Base-by-base conservation (phyloP, 352 stramenopile genomes). In the Albugo laibachii region DNA sequence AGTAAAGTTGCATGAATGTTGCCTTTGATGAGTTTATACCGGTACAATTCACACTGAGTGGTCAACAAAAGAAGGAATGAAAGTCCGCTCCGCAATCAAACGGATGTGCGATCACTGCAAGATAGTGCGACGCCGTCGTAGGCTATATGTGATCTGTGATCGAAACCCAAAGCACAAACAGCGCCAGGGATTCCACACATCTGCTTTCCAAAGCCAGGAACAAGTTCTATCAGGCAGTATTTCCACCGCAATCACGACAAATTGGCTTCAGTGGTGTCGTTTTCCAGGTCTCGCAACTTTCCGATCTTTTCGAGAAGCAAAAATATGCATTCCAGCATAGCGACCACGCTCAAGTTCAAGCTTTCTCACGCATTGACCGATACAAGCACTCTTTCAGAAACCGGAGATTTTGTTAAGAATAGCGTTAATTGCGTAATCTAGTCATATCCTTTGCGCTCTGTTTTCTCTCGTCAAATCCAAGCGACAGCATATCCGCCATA, bases 91-190 rank as follows among this genome's bases (percentile, higher is more conserved):
- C 56, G 85, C 78, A 46, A 75, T 95, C 34, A 91, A 91, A 72
- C 72, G 74, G 59, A 89, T 93, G 63, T 95, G 83, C 75, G 78
- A 92, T 50, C 63, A 76, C 61, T 95, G 83, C 78, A 89, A 92
- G 68, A 65, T 94, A 53, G 82, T 94, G 36, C 71, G 75, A 52
- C 78, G 83, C 56, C 67, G 76, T 53, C 60, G 59, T 54, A 87
- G 85, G 63, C 69, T 94, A 41, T 92, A 91, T 47, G 82, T 95
- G 42, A 88, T 92, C 59, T 95, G 83, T 59, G 78, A 92, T 55
- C 78, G 76, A 56, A 91, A 77, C 56, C 79, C 78, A 47, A 89
- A 89, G 70, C 83, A 95, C 72, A 95, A 95, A 74, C 83, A 95
- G 65, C 78, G 83, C 49, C 82, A 95, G 61, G 83, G 83, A n/a